Evolutionary conservation across 2,329 filamentous ascomycete species (phyloP).

Genomic region (Myotisia sp.): DNA sequence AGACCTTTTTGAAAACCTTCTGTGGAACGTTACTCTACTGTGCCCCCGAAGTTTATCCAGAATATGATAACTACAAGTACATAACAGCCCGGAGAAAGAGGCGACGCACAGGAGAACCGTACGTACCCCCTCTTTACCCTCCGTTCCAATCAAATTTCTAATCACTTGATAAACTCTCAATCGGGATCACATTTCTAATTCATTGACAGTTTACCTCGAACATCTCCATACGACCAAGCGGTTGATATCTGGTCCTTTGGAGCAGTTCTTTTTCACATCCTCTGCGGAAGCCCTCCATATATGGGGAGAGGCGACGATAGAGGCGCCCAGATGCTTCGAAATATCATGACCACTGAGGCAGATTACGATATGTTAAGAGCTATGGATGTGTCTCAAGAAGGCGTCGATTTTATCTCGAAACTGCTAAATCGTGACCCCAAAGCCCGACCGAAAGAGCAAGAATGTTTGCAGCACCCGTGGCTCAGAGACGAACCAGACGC

Average conservation of each 20-base stretch:
- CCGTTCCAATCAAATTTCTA: slow-evolving; percentile 1
- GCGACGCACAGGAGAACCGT: slow-evolving; percentile 38
- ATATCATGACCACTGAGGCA: slow-evolving; percentile 67
- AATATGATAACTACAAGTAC: slow-evolving; percentile 53
- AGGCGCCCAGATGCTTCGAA: slow-evolving; percentile 61
- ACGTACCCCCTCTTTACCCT: slow-evolving; percentile 14
- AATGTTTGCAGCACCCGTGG: slow-evolving; percentile 63
- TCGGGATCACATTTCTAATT: slow-evolving; percentile 13
- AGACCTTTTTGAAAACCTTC: slow-evolving; percentile 90
- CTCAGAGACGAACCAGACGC: slow-evolving; percentile 42
- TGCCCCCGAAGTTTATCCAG: slow-evolving; percentile 88
- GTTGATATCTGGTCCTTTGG: slow-evolving; percentile 95
- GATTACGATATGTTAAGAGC: slow-evolving; percentile 50
- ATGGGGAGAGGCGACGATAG: slow-evolving; percentile 61
- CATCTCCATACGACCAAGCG: slow-evolving; percentile 67
- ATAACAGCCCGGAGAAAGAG: slow-evolving; percentile 49
- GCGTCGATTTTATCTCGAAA: slow-evolving; percentile 55
- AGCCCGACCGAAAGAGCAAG: slow-evolving; percentile 55
- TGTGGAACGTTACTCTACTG: slow-evolving; percentile 93
- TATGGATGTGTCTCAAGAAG: slow-evolving; percentile 42
- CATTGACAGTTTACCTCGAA: slow-evolving; percentile 30
- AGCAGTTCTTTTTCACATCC: slow-evolving; percentile 73
- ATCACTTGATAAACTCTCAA: slow-evolving; percentile 11
- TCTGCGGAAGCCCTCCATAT: slow-evolving; percentile 71
- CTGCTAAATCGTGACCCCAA: slow-evolving; percentile 75